Conservation (phyloP, 768 basidiomycete species). For the Tulasnella sp. region DNA sequence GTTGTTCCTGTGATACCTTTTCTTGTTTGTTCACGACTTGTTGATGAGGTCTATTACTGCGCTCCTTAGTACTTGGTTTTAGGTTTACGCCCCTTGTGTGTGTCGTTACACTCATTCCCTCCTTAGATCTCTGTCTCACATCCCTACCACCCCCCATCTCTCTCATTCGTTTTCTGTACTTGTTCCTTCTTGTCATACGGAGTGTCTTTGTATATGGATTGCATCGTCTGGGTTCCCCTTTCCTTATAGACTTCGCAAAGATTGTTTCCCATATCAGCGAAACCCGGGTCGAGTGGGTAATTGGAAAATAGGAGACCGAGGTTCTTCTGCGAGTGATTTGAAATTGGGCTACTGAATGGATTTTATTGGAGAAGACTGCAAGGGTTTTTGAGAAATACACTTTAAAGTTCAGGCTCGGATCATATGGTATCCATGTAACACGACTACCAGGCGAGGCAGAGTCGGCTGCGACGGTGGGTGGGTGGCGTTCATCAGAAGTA, state of each 20-base stretch:
- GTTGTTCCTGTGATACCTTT: background rate
- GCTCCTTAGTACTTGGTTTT: background rate
- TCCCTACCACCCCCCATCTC: background rate
- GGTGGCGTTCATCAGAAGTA: background rate
- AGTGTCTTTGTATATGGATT: slow-evolving; percentile 3
- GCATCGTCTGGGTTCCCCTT: background rate
- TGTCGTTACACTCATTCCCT: background rate
- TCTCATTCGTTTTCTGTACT: background rate
- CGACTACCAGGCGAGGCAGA: background rate
- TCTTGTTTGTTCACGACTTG: background rate
- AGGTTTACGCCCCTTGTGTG: background rate
- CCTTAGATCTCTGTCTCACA: background rate
- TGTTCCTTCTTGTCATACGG: background rate
- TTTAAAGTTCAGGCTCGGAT: background rate
- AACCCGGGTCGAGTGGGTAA: too few relatives aligned
- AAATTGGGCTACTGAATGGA: too few relatives aligned
- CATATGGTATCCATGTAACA: background rate
- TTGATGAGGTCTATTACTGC: background rate
- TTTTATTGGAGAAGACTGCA: too few relatives aligned
- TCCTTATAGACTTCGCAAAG: background rate
- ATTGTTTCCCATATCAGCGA: too few relatives aligned
- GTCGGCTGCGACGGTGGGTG: background rate
- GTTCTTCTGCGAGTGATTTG: too few relatives aligned
- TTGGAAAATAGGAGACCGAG: too few relatives aligned
- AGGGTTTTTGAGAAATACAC: background rate